These are phyloP conservation scores for Coemansia sp. DNA, from an alignment of 192 early-diverging fungal species.

Conservation along the genomic window DNA sequence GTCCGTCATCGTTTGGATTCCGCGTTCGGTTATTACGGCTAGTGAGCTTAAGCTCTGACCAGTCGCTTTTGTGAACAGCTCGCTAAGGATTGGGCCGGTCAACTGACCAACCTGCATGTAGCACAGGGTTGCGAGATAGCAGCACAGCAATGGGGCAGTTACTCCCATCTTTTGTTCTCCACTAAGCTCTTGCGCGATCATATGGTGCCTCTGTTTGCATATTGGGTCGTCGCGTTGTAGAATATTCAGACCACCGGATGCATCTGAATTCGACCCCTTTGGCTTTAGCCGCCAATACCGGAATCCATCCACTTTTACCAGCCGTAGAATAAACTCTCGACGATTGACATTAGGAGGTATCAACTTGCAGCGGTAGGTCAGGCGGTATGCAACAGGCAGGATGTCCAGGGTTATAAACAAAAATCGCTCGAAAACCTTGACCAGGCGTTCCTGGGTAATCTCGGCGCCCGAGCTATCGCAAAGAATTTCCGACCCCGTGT, in stretches of 20 bases:
- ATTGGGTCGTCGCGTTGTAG: conserved; percentile 12
- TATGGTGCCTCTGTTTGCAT: background rate
- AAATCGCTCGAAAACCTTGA: no score
- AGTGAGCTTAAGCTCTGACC: background rate
- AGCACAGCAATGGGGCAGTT: conserved; percentile 32
- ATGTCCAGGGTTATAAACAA: no score
- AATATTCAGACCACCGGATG: background rate
- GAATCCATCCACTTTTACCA: no score
- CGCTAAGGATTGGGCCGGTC: background rate
- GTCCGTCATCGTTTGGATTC: conserved; percentile 5
- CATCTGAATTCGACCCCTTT: background rate
- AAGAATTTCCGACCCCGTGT: no score
- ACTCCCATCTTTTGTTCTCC: conserved; percentile 2
- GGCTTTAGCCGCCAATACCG: background rate
- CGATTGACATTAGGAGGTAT: no score
- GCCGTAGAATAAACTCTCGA: no score
- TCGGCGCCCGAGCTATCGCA: no score
- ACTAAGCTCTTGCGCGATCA: background rate
- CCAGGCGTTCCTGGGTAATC: no score
- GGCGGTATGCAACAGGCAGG: no score
- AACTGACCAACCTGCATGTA: background rate
- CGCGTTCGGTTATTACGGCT: conserved; percentile 13
- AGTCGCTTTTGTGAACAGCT: conserved; percentile 21
- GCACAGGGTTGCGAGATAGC: conserved; percentile 18
- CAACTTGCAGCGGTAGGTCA: background rate